Evolutionary conservation across 179 eudicot genomes (phyloP).

Genomic region (Silene coronaria): DNA sequence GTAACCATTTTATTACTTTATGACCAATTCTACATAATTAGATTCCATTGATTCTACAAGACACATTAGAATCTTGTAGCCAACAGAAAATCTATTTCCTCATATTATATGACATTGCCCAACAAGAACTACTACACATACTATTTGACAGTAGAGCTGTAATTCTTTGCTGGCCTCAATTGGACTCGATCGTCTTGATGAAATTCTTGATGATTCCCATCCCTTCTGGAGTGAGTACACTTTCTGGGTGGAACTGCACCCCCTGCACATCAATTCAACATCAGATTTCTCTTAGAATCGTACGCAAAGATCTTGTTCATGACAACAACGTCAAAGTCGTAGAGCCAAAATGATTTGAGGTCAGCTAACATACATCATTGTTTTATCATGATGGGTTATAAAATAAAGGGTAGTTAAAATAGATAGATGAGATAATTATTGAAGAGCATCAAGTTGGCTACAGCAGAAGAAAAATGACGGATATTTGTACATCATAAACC

Average conservation of each 20-base stretch:
- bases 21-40: neutral
- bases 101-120: neutral
- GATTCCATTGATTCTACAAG: neutral
- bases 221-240: slow-evolving; percentile 89
- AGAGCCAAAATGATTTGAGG: no score
- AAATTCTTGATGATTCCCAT: slow-evolving; percentile 70
- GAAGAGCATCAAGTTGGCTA: no score
- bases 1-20: neutral
- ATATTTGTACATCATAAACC: neutral
- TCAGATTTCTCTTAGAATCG: neutral
- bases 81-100: slow-evolving; percentile 7
- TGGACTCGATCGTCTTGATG: slow-evolving; percentile 53
- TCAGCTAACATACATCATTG: no score
- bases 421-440: no score
- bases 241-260: slow-evolving; percentile 97
- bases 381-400: no score
- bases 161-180: neutral
- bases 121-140: neutral
- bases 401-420: no score
- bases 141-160: slow-evolving; percentile 7
- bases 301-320: neutral
- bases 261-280: slow-evolving; percentile 51
- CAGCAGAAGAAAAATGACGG: no score
- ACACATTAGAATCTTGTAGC: slow-evolving; percentile 3
- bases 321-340: no score